Base-by-base conservation (phyloP, 768 basidiomycete genomes). In the Dentipellis sp. region DNA sequence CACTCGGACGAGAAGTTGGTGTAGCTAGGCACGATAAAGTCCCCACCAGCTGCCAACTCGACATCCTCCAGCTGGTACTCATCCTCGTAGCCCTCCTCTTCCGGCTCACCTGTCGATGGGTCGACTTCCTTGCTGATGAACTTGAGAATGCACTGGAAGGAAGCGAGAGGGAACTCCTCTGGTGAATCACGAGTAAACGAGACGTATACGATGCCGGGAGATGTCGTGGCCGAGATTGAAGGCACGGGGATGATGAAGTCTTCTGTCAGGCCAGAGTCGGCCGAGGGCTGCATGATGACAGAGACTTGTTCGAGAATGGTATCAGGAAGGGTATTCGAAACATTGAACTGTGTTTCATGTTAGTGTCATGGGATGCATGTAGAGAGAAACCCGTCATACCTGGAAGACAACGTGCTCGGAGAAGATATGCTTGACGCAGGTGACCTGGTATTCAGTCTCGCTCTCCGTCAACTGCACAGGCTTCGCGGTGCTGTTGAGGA, bases 61-160 rank as follows among this genome's bases (percentile, higher is more conserved):
- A 97, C 82, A 59, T 98, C 97, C 69, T 99, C 97, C 45, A 97
- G 75, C 69, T 92, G 91, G 71, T 99, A 99, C 71, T 98, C 95
- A 73, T 98, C 97, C 66, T 94, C 91, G 69, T 98, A 99, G n/a
- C 97, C 97, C 54, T 97, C 94, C 61, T 90, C 92, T 71, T 99
- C 97, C 9, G 97, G 97, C 65, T 91, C 85, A 21, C 94, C 94
- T 12, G 90, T 94, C 47, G 88, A 80, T 11, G 97, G 97, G 70
- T 99, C 97, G 16, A 98, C 81, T 67, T 99, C 97, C 71, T 98
- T 99, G 75, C 91, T 94, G 63, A 94, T 75, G 67, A 97, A 99
- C 71, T 92, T 93, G 69, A 99, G 84, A 9, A 84, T 81, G 67
- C 93, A 97, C 59, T 80, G 79, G 82, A 97, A 97, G 16, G 92